Evolutionary conservation across 2,329 filamentous ascomycete species (phyloP).

Genomic region (Anisogramma anomala): DNA sequence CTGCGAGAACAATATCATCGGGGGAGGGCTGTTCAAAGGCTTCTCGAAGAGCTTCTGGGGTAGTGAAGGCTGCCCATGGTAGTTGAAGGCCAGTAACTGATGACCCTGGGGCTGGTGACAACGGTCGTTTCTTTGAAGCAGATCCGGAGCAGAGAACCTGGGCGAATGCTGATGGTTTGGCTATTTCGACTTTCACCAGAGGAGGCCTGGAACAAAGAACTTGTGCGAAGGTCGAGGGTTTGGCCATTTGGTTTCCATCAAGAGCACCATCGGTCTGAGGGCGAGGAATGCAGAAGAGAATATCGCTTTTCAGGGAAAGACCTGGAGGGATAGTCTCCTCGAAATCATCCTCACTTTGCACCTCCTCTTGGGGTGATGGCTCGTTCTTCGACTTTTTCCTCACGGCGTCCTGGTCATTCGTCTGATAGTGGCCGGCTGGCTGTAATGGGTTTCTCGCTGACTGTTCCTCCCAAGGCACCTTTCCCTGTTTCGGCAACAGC

Average conservation of each 20-base stretch:
- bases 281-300: not conserved
- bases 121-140: constrained; percentile 17
- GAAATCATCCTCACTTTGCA: not conserved
- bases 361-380: not conserved
- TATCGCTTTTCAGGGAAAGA: not conserved
- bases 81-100: constrained; percentile 23
- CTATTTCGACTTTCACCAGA: constrained; percentile 9
- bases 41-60: constrained; percentile 34
- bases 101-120: constrained; percentile 15
- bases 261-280: not conserved
- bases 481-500: not conserved
- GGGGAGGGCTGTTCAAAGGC: constrained; percentile 80
- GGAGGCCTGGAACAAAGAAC: constrained; percentile 35
- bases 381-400: not conserved
- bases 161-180: constrained; percentile 45
- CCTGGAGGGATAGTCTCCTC: not conserved
- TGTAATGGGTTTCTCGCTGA: not conserved
- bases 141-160: constrained; percentile 36
- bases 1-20: constrained; percentile 77
- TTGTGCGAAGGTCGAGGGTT: constrained; percentile 45
- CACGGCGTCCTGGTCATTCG: not conserved
- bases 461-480: not conserved
- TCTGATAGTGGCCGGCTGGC: constrained; percentile 17
- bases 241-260: constrained; percentile 10
- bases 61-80: constrained; percentile 39